Conservation (phyloP, 371 early-diverging fungal genomes). For the Blastocladiella emersonii region DNA sequence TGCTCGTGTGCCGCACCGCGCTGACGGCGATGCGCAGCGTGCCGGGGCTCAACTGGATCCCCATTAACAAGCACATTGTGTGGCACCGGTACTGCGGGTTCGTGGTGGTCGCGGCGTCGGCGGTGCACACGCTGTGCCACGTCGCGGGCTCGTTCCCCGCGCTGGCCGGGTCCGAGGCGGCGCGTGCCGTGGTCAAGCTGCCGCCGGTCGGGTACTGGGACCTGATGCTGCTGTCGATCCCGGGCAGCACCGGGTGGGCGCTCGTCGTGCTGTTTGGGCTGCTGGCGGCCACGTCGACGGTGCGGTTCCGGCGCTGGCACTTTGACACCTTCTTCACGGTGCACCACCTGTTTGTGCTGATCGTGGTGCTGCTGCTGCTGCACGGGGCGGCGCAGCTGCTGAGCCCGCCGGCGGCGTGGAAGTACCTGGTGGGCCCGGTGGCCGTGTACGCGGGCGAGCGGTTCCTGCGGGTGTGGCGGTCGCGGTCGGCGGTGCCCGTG, state of each 20-base stretch:
- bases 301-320: slow-evolving; percentile 36
- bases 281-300: slow-evolving; percentile 31
- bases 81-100: slow-evolving; percentile 33
- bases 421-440: slow-evolving; percentile 56
- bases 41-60: slow-evolving; percentile 22
- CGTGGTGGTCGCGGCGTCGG: slow-evolving; percentile 28
- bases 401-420: slow-evolving; percentile 64
- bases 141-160: slow-evolving; percentile 17
- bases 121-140: slow-evolving; percentile 31
- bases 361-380: slow-evolving; percentile 58
- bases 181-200: not conserved
- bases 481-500: slow-evolving; percentile 5
- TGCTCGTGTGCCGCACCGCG: slow-evolving; percentile 35
- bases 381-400: slow-evolving; percentile 54
- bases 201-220: not conserved
- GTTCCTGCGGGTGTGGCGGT: slow-evolving; percentile 51
- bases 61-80: slow-evolving; percentile 39
- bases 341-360: slow-evolving; percentile 68
- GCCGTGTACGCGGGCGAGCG: slow-evolving; percentile 55
- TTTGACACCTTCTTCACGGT: slow-evolving; percentile 74
- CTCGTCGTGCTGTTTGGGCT: slow-evolving; percentile 32
- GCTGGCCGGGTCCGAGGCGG: not conserved
- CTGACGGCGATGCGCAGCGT: slow-evolving; percentile 22
- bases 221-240: slow-evolving; percentile 18
- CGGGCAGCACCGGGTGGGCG: slow-evolving; percentile 33